These are phyloP conservation scores for Penicillium capsulatum DNA, from an alignment of 2,329 filamentous ascomycete genomes.

Conservation along the genomic window DNA sequence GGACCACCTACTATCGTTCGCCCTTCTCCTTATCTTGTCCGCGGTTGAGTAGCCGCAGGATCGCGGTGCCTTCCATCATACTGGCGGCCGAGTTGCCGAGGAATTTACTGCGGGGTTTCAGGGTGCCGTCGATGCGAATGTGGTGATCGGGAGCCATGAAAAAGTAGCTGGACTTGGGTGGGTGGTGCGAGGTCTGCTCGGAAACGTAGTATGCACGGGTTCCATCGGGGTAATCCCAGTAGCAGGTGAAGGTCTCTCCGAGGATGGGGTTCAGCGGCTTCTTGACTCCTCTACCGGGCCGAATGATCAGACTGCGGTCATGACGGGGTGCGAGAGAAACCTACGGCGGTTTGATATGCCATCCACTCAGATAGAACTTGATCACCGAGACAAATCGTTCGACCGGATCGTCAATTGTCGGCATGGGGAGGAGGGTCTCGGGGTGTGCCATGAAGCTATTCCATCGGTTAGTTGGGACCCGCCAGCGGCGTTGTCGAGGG, in stretches of 20 bases:
- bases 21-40: conserved; percentile 60
- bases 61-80: conserved; percentile 95
- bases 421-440: conserved; percentile 85
- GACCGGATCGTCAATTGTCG: conserved; percentile 80
- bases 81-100: conserved; percentile 95
- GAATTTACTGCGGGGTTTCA: conserved; percentile 93
- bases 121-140: conserved; percentile 89
- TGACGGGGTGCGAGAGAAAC: conserved; percentile 34
- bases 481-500: too few relatives aligned
- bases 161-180: conserved; percentile 98
- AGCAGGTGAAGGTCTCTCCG: conserved; percentile 90
- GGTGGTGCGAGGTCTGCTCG: conserved; percentile 97
- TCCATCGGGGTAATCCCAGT: conserved; percentile 84
- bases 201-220: conserved; percentile 92
- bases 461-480: too few relatives aligned
- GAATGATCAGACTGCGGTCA: conserved; percentile 4
- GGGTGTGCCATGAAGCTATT: conserved; percentile 97
- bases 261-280: conserved; percentile 96
- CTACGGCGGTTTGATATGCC: conserved; percentile 97
- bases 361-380: conserved; percentile 96
- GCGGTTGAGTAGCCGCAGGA: conserved; percentile 75
- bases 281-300: conserved; percentile 73
- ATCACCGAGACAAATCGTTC: conserved; percentile 90
- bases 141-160: conserved; percentile 93
- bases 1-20: conserved; percentile 76